Evolutionary conservation across 2,329 filamentous ascomycete genomes (phyloP).

Genomic region (Fusarium setosum): DNA sequence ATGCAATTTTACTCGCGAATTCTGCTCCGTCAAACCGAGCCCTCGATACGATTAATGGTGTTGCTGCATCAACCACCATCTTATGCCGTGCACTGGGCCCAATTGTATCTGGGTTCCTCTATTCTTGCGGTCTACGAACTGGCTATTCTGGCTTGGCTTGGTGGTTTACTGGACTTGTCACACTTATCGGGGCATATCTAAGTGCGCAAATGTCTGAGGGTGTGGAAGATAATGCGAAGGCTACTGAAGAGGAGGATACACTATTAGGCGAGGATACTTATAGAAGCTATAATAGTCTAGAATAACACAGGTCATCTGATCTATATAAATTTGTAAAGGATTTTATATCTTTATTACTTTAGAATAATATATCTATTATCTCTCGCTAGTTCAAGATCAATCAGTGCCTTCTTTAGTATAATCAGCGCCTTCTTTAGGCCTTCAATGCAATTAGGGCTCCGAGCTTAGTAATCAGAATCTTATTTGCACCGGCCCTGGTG

Average conservation of each 20-base stretch:
- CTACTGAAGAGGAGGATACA: slow-evolving; percentile 54
- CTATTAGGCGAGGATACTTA: slow-evolving; percentile 43
- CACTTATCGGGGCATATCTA: slow-evolving; percentile 78
- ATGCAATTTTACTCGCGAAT: slow-evolving; percentile 89
- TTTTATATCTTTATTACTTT: too few relatives aligned
- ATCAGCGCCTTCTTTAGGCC: too few relatives aligned
- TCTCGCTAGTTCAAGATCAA: too few relatives aligned
- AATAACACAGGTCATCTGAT: too few relatives aligned
- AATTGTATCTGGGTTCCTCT: slow-evolving; percentile 85
- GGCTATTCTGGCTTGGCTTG: slow-evolving; percentile 91
- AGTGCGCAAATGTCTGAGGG: slow-evolving; percentile 81
- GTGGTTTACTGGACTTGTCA: slow-evolving; percentile 88
- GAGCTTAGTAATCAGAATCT: too few relatives aligned
- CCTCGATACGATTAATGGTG: slow-evolving; percentile 91
- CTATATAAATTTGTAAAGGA: too few relatives aligned
- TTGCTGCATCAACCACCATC: slow-evolving; percentile 90
- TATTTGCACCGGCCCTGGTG: too few relatives aligned
- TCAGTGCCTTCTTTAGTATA: too few relatives aligned
- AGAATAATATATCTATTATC: too few relatives aligned
- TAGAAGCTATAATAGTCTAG: too few relatives aligned
- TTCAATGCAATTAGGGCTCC: too few relatives aligned
- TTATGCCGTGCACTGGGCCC: slow-evolving; percentile 89
- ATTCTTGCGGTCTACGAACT: slow-evolving; percentile 80
- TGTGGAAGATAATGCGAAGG: slow-evolving; percentile 55
- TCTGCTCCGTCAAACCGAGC: slow-evolving; percentile 85